A percentile compares a stretch with the other conserved stretches of the same genome.
Evolutionary conservation across 768 basidiomycete species (phyloP).

Genomic region (Kwoniella sp.): DNA sequence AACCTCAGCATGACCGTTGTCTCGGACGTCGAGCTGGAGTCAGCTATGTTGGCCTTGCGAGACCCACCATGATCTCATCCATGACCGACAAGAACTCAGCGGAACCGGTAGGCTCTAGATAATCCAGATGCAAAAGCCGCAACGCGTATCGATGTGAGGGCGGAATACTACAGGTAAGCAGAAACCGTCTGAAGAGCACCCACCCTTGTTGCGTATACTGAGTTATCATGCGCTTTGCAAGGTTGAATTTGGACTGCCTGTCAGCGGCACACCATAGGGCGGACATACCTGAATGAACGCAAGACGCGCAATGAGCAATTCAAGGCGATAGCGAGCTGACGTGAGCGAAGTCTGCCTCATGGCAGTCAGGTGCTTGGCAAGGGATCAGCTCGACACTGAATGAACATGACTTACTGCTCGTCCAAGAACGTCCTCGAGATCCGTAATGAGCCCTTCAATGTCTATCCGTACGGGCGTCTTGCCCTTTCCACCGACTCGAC

Average conservation of each 20-base stretch:
- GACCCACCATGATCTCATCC: conserved; percentile 20
- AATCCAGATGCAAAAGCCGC: conserved; percentile 22
- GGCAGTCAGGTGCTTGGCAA: conserved; percentile 8
- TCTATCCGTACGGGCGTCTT: conserved; percentile 2
- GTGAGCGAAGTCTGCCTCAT: conserved; percentile 7
- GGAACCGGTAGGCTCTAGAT: conserved; percentile 6
- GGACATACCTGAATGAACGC: conserved; percentile 14
- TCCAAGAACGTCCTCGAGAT: conserved; percentile 20
- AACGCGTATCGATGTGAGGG: conserved; percentile 23
- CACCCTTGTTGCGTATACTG: background rate
- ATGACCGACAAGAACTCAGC: conserved; percentile 17
- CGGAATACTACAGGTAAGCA: conserved; percentile 1
- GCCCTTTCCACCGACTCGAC: conserved; percentile 4
- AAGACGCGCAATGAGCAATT: conserved; percentile 13
- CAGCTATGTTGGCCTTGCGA: too few relatives aligned
- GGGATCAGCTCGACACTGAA: background rate
- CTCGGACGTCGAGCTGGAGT: conserved; percentile 12
- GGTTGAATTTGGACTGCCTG: conserved; percentile 2
- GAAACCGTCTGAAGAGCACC: background rate
- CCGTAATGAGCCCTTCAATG: conserved; percentile 4
- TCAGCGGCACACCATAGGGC: background rate
- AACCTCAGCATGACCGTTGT: conserved; percentile 15
- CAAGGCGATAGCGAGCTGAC: conserved; percentile 2
- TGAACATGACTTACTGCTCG: conserved; percentile 14
- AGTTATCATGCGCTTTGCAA: conserved; percentile 12